Evolutionary conservation across 1,284 basidiomycete species (phyloP).

Genomic region (Hymenochaete sp.): DNA sequence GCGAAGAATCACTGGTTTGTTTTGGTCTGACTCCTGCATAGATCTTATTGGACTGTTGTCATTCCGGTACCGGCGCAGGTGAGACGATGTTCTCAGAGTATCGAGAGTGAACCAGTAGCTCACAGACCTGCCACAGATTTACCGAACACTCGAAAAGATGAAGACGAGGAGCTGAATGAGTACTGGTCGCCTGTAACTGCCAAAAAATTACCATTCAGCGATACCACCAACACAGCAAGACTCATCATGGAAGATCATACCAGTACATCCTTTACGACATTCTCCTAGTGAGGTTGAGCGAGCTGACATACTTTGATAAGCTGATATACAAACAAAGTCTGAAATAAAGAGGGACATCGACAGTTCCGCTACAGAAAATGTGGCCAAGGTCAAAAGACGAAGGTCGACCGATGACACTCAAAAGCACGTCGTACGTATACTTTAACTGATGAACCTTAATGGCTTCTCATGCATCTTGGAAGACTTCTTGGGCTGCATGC

Average conservation of each 20-base stretch:
- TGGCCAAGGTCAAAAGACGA: neutral
- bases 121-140: constrained; percentile 3
- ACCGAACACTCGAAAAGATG: neutral
- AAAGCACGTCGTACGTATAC: constrained; percentile 13
- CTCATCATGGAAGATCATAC: too few species aligned
- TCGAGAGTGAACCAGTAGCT: neutral
- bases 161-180: constrained; percentile 1
- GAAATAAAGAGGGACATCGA: too few species aligned
- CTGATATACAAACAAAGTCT: too few species aligned
- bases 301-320: too few species aligned
- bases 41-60: constrained; percentile 18
- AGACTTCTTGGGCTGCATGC: constrained; percentile 17
- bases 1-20: neutral
- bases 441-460: neutral
- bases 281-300: too few species aligned
- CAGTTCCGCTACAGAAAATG: neutral
- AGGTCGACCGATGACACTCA: neutral
- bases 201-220: neutral
- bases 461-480: neutral
- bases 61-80: constrained; percentile 18
- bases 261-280: too few species aligned
- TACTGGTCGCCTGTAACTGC: constrained; percentile 7
- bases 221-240: too few species aligned
- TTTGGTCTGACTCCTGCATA: neutral
- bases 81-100: neutral